Conservation (phyloP, 108 stramenopile genomes). For the Skeletonema tropicum region DNA sequence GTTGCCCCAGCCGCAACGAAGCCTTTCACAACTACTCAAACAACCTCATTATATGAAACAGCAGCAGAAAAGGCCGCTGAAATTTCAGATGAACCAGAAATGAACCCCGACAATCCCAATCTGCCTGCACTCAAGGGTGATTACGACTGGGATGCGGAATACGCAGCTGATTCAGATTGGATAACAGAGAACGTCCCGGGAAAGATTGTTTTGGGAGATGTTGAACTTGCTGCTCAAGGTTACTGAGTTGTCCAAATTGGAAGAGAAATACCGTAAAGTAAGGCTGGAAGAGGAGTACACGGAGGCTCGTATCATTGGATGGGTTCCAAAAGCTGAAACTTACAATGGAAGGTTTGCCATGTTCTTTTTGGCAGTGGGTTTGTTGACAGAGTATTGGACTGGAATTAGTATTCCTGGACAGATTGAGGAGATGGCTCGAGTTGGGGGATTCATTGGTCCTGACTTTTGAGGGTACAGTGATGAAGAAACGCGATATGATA, state of each 20-base stretch:
- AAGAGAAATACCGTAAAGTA: constrained; percentile 75
- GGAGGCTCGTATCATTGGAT: constrained; percentile 72
- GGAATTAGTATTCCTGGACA: constrained; percentile 91
- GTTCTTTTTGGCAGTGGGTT: constrained; percentile 92
- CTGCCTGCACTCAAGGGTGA: constrained; percentile 86
- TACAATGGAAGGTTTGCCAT: constrained; percentile 91
- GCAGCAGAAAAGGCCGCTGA: constrained; percentile 18
- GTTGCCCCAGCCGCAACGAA: constrained; percentile 10
- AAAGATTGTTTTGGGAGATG: constrained; percentile 80
- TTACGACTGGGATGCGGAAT: constrained; percentile 89
- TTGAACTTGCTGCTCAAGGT: constrained; percentile 86
- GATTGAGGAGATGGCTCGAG: constrained; percentile 90
- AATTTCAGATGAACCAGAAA: constrained; percentile 51
- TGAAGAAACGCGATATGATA: not conserved
- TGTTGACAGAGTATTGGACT: constrained; percentile 93
- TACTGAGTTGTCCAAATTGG: constrained; percentile 68
- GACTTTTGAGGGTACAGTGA: constrained; percentile 26
- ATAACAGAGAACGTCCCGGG: constrained; percentile 86
- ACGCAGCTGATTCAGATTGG: constrained; percentile 82
- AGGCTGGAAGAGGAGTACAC: constrained; percentile 70
- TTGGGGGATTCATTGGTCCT: constrained; percentile 86
- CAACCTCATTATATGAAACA: constrained; percentile 1
- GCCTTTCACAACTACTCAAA: constrained; percentile 5
- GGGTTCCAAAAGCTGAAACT: constrained; percentile 76
- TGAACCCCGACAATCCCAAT: constrained; percentile 76